Evolutionary conservation across 202 grass and related monocot genomes (phyloP), one percentile per base, ranked within the genome.

Genomic region (Carex sylvatica): DNA sequence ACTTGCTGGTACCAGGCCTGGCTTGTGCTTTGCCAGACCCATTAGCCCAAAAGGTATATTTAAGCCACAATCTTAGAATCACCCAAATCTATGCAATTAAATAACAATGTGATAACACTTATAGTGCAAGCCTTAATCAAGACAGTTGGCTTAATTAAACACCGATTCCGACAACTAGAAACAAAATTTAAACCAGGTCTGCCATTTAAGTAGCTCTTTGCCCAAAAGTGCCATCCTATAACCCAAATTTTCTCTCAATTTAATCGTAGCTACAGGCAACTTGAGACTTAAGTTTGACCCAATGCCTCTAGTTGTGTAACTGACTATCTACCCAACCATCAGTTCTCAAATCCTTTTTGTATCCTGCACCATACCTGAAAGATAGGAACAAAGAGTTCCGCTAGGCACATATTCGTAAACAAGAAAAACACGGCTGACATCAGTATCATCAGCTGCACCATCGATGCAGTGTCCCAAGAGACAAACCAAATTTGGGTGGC

Each of bases 401-500:
- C 84, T 88, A 82, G 90, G 83, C 59, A 93, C 71, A 83, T 88
- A 93, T 82, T 98, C 95, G 79, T 98, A 98, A 65, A 98, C 87
- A 88, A 98, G 92, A 75, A 98, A 98, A 87, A 98, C 88, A 61
- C 89, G 86, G 78, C 88, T 95, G 38, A 95, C 90, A 87, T 82
- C 85, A 79, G 89, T 89, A 62, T 98, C 87, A 85, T 95, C 92
- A 80, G 68, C 63, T 24, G 74, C 36, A 13, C 75, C 81, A 31
- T 98, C 95, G 75, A 89, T 90, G 82, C 92, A 98, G 82, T 98
- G 95, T 14, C 95, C 95, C 90, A 98, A 90, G 40, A 91, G 89
- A 85, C 87, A 88, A 85, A 98, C 92, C 71, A 98, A 87, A 90
- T 95, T 94, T 62, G 87, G 90, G 64, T 98, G 95, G 67, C 89